Percentiles rank a stretch among this genome's conserved stretches.
Evolutionary conservation across 2,329 filamentous ascomycete species (phyloP).

Genomic region (Monilinia fructigena): DNA sequence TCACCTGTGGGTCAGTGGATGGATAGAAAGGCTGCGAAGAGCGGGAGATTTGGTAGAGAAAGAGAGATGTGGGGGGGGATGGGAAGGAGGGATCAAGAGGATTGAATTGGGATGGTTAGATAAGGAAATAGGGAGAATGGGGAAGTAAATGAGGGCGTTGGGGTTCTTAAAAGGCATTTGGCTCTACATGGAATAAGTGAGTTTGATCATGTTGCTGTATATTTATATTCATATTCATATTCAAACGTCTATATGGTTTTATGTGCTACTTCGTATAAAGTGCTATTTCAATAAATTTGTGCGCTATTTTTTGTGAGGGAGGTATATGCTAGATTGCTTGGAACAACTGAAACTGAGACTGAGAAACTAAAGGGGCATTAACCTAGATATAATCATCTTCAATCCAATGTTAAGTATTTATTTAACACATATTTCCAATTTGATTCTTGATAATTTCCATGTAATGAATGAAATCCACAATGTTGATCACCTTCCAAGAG

Average conservation of each 20-base stretch:
- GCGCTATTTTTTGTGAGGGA: too few relatives aligned
- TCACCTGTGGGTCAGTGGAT: constrained; percentile 32
- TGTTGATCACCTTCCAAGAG: not conserved
- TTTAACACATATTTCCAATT: not conserved
- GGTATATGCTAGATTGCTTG: too few relatives aligned
- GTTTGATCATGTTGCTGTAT: not conserved
- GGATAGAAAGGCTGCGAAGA: constrained; percentile 28
- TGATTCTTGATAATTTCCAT: not conserved
- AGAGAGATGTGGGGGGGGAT: constrained; percentile 6
- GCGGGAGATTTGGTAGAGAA: constrained; percentile 33
- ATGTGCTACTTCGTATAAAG: not conserved
- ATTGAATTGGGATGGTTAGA: constrained; percentile 9
- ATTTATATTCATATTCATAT: too few relatives aligned
- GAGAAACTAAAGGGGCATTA: too few relatives aligned
- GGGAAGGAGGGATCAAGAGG: not conserved
- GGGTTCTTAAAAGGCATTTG: not conserved
- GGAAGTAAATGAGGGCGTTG: not conserved
- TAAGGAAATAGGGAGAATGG: not conserved
- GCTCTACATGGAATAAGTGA: not conserved
- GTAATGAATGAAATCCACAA: not conserved
- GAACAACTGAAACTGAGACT: too few relatives aligned
- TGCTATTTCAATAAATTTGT: not conserved
- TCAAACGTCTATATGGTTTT: not conserved
- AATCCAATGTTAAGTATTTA: too few relatives aligned
- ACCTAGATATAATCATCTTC: too few relatives aligned